Evolutionary conservation across 2,329 filamentous ascomycete genomes (phyloP).

Genomic region (Phialophora chinensis): DNA sequence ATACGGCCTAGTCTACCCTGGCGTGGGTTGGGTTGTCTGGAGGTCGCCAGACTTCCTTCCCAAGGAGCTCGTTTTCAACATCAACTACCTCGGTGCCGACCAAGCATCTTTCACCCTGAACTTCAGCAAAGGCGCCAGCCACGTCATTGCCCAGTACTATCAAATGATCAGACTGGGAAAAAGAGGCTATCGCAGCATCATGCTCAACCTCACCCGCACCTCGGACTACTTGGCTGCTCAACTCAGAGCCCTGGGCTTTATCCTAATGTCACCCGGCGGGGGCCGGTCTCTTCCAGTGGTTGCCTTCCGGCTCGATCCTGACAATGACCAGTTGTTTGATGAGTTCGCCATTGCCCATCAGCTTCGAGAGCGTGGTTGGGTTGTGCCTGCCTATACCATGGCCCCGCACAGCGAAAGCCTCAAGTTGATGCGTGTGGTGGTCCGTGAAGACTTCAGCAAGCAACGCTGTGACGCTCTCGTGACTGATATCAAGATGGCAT

Average conservation of each 20-base stretch:
- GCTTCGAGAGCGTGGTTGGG: conserved; percentile 85
- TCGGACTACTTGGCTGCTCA: conserved; percentile 82
- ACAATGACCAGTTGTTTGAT: conserved; percentile 65
- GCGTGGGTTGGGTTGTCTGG: conserved; percentile 95
- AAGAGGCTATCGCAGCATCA: conserved; percentile 88
- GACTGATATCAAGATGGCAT: conserved; percentile 76
- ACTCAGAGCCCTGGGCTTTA: conserved; percentile 76
- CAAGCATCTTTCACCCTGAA: conserved; percentile 96
- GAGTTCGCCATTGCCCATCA: conserved; percentile 84
- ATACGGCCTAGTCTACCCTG: conserved; percentile 79
- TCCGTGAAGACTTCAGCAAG: conserved; percentile 88
- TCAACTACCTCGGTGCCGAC: conserved; percentile 96
- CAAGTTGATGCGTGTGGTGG: conserved; percentile 89
- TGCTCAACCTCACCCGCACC: conserved; percentile 89
- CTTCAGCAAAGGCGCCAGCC: conserved; percentile 93
- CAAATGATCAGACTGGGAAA: conserved; percentile 94
- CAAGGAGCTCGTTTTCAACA: conserved; percentile 95
- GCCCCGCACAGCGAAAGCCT: conserved; percentile 81
- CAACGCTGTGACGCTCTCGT: conserved; percentile 80
- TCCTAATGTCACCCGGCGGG: conserved; percentile 81
- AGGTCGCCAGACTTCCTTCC: conserved; percentile 81
- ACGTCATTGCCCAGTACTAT: conserved; percentile 97
- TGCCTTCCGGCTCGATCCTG: conserved; percentile 76
- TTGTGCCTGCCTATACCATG: conserved; percentile 97
- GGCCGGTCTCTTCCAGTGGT: conserved; percentile 86